phyloP scores from a whole-genome alignment of 2,329 filamentous ascomycete genomes.

The Cadophora sp. region DNA sequence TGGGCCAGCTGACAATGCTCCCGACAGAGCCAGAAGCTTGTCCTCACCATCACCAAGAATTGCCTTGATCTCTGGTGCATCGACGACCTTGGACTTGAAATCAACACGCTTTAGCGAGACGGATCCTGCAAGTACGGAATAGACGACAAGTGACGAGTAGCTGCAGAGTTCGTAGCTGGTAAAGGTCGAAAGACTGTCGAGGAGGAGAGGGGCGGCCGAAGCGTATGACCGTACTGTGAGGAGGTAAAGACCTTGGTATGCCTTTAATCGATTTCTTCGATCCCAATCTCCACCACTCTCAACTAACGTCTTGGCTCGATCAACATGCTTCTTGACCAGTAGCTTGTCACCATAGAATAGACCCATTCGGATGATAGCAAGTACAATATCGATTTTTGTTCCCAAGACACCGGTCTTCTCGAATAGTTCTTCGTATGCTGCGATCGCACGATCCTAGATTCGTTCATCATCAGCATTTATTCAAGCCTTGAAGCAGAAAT shows the following conservation, averaged over 20 bases:
- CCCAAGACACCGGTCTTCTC: slow-evolving; percentile 98
- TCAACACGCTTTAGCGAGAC: slow-evolving; percentile 95
- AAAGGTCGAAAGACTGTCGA: slow-evolving; percentile 97
- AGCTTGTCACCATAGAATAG: slow-evolving; percentile 95
- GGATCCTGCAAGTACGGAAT: slow-evolving; percentile 92
- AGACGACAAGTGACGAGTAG: slow-evolving; percentile 93
- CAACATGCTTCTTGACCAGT: slow-evolving; percentile 91
- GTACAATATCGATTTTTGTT: slow-evolving; percentile 95
- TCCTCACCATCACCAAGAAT: slow-evolving; percentile 91
- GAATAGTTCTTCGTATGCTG: slow-evolving; percentile 89
- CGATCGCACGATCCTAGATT: slow-evolving; percentile 86
- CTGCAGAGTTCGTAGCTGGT: slow-evolving; percentile 98
- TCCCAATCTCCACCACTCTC: slow-evolving; percentile 99
- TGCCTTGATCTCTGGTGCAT: slow-evolving; percentile 97
- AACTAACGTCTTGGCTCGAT: slow-evolving; percentile 87
- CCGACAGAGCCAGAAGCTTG: slow-evolving; percentile 81
- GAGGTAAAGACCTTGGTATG: slow-evolving; percentile 93
- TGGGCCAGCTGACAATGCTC: slow-evolving; percentile 81
- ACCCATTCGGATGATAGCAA: slow-evolving; percentile 94
- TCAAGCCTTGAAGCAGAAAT: neutral
- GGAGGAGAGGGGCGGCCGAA: slow-evolving; percentile 86
- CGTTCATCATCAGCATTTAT: slow-evolving; percentile 30
- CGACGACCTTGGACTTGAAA: slow-evolving; percentile 99
- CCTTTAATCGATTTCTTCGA: slow-evolving; percentile 96
- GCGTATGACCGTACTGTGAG: slow-evolving; percentile 92